phyloP scores from a whole-genome alignment of 208 protist species.

The Crithidia thermophila region DNA sequence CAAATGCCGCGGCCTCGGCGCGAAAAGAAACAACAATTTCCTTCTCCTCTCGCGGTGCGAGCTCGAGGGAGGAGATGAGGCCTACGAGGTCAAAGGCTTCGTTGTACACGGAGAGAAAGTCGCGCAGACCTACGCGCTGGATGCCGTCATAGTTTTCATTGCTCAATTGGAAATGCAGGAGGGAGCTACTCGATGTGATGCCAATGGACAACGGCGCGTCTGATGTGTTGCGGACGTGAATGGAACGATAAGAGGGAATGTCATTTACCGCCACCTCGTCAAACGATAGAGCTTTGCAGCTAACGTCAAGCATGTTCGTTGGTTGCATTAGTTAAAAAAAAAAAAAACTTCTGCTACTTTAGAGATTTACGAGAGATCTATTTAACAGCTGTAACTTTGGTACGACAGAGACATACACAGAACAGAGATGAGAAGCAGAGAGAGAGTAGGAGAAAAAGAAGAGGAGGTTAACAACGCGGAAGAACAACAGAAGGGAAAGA shows the following conservation, averaged over 20 bases:
- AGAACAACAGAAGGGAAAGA: no score
- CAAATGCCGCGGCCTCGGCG: slow-evolving; percentile 51
- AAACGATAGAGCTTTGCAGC: slow-evolving; percentile 44
- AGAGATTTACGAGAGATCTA: not conserved
- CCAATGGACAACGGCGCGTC: slow-evolving; percentile 37
- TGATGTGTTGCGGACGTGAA: slow-evolving; percentile 51
- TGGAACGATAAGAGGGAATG: slow-evolving; percentile 49
- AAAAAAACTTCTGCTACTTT: slow-evolving; percentile 5
- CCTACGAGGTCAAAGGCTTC: slow-evolving; percentile 65
- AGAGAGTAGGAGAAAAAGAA: no score
- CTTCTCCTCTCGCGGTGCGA: slow-evolving; percentile 49
- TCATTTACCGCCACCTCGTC: slow-evolving; percentile 76
- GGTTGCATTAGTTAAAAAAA: slow-evolving; percentile 32
- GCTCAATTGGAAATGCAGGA: slow-evolving; percentile 53
- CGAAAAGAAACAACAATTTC: slow-evolving; percentile 66
- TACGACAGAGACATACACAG: no score
- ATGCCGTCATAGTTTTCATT: slow-evolving; percentile 65
- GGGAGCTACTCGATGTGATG: slow-evolving; percentile 35
- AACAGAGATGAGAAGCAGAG: no score
- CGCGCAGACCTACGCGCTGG: slow-evolving; percentile 11
- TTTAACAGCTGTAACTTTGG: no score
- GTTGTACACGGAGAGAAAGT: slow-evolving; percentile 46
- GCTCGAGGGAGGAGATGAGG: slow-evolving; percentile 39
- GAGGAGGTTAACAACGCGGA: no score
- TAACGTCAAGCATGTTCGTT: slow-evolving; percentile 60